A percentile compares a stretch with the other conserved stretches of the same genome.
Conservation (phyloP, 1,284 basidiomycete species). For the Tilletia setariae region DNA sequence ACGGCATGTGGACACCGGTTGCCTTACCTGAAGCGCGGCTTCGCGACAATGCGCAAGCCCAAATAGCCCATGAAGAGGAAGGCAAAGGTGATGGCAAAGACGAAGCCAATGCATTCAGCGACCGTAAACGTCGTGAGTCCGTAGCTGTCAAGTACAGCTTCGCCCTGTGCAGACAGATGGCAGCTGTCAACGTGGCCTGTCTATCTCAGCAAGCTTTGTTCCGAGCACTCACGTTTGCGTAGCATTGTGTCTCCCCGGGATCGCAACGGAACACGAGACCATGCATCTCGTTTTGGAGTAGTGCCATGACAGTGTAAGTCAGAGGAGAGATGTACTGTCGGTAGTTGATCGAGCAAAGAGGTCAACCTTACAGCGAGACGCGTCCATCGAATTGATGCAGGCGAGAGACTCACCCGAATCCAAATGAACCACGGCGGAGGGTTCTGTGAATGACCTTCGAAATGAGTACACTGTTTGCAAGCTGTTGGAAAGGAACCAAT, state of each 20-base stretch:
- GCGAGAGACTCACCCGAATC: background rate
- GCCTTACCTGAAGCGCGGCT: constrained; percentile 14
- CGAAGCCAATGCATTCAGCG: constrained; percentile 35
- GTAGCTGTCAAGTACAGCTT: constrained; percentile 37
- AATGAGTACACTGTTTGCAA: background rate
- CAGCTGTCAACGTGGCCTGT: too few relatives aligned
- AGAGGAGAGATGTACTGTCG: constrained; percentile 30
- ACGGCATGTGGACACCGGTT: too few relatives aligned
- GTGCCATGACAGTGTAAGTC: constrained; percentile 36
- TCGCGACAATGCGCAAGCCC: constrained; percentile 1
- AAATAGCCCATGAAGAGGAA: constrained; percentile 30
- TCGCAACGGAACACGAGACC: constrained; percentile 26
- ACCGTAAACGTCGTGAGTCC: constrained; percentile 34
- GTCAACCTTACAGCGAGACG: background rate
- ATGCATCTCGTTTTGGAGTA: constrained; percentile 36
- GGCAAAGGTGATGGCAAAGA: constrained; percentile 30
- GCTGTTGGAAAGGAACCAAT: constrained; percentile 38
- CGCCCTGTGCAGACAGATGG: constrained; percentile 1
- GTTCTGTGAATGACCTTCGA: background rate
- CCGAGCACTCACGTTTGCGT: constrained; percentile 20
- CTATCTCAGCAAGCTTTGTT: too few relatives aligned
- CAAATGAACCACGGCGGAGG: constrained; percentile 1
- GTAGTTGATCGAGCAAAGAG: background rate
- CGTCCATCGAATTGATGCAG: background rate
- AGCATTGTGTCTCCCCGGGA: constrained; percentile 29